Evolutionary conservation across 2,329 filamentous ascomycete genomes (phyloP).

Genomic region (Sclerotiophoma versabilis): DNA sequence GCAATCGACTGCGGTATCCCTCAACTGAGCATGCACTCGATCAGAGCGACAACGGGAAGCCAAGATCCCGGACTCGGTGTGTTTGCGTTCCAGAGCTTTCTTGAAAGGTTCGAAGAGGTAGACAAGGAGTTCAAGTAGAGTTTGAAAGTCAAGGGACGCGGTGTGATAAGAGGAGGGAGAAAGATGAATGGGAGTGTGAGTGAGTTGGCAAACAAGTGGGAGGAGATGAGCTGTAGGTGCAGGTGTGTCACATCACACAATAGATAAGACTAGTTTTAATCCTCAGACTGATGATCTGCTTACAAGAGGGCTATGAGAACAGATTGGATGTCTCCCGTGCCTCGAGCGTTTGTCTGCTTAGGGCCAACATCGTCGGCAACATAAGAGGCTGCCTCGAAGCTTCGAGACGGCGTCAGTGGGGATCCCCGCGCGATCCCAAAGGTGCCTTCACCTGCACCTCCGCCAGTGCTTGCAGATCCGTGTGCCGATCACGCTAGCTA

Average conservation of each 20-base stretch:
- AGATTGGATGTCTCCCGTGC: too few relatives aligned
- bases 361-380: too few relatives aligned
- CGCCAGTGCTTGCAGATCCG: too few relatives aligned
- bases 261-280: too few relatives aligned
- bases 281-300: too few relatives aligned
- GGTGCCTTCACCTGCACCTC: too few relatives aligned
- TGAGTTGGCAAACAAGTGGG: conserved; percentile 1
- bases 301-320: too few relatives aligned
- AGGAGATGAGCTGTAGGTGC: background rate
- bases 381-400: too few relatives aligned
- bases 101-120: conserved; percentile 84
- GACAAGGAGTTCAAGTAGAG: conserved; percentile 74
- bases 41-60: conserved; percentile 85
- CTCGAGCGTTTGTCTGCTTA: too few relatives aligned
- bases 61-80: conserved; percentile 88
- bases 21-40: conserved; percentile 92
- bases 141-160: background rate
- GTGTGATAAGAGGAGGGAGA: background rate
- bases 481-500: too few relatives aligned
- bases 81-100: conserved; percentile 86
- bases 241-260: background rate
- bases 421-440: too few relatives aligned
- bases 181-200: background rate
- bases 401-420: too few relatives aligned
- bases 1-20: conserved; percentile 88